These are phyloP conservation scores for Plasmodium knowlesi DNA, from an alignment of 169 alveolate species.

Conservation along the genomic window DNA sequence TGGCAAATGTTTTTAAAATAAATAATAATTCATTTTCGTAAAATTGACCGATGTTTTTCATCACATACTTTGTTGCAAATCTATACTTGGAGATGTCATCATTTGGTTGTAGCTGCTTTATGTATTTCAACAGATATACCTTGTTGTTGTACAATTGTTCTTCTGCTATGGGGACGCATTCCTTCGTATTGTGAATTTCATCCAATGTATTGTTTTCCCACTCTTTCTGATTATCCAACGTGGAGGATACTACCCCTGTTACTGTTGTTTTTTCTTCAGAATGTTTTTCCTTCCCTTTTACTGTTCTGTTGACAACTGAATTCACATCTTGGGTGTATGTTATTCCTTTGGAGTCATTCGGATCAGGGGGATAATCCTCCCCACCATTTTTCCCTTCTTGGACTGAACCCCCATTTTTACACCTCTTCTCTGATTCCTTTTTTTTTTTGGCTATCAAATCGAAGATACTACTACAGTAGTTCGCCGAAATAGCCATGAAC, in stretches of 20 bases:
- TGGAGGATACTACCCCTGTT: neutral
- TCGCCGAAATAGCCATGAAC: neutral
- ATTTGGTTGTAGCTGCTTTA: conserved; percentile 42
- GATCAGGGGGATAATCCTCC: neutral
- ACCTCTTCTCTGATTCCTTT: neutral
- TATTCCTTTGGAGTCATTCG: neutral
- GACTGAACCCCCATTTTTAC: neutral
- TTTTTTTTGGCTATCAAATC: conserved; percentile 54
- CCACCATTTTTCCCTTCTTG: neutral
- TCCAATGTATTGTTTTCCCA: neutral
- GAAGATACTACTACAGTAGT: conserved; percentile 52
- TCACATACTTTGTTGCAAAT: conserved; percentile 42
- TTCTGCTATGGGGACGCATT: neutral
- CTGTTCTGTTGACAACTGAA: neutral
- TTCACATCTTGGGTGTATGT: neutral
- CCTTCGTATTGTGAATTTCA: neutral
- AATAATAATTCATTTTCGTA: conserved; percentile 55
- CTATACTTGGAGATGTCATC: conserved; percentile 50
- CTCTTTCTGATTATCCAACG: too few relatives aligned
- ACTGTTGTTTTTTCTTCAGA: neutral
- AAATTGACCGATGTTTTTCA: conserved; percentile 25
- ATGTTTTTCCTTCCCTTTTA: neutral
- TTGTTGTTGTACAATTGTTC: conserved; percentile 36
- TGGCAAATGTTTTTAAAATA: conserved; percentile 41
- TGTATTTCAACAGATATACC: conserved; percentile 23